Evolutionary conservation across 1,284 basidiomycete genomes (phyloP).

Genomic region (Fomitopsis schrenkii): DNA sequence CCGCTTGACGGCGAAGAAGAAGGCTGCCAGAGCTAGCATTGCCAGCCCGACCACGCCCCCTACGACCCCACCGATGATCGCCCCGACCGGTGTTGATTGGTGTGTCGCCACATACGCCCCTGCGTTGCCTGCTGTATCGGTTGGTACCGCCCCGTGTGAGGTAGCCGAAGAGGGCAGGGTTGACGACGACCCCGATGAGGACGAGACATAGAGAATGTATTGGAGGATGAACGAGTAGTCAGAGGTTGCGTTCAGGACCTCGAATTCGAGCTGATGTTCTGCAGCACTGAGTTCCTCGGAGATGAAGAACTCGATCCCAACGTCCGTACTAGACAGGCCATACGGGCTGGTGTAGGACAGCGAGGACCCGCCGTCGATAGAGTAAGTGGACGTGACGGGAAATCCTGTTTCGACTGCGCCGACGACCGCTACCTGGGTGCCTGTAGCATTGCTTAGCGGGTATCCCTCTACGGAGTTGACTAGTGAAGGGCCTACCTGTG

Average conservation of each 20-base stretch:
- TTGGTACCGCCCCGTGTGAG: not conserved
- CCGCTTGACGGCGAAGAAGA: not conserved
- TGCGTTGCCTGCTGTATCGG: too few relatives aligned
- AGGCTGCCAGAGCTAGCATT: not conserved
- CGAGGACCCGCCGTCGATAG: not conserved
- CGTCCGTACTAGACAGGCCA: not conserved
- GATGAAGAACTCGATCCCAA: constrained; percentile 8
- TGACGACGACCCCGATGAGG: not conserved
- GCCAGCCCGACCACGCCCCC: constrained; percentile 5
- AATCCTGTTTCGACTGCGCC: not conserved
- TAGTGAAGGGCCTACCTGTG: not conserved
- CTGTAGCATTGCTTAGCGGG: not conserved
- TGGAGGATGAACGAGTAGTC: constrained; percentile 12
- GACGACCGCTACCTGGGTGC: not conserved
- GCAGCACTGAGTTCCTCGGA: constrained; percentile 2
- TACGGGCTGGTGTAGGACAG: not conserved
- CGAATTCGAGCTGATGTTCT: constrained; percentile 8
- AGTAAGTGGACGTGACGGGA: not conserved
- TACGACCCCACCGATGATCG: constrained; percentile 11
- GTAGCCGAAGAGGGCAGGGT: not conserved
- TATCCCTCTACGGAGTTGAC: not conserved
- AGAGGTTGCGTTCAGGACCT: constrained; percentile 9
- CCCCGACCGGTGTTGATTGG: constrained; percentile 2
- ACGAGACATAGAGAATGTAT: constrained; percentile 10
- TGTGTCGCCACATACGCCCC: too few relatives aligned